phyloP scores from a whole-genome alignment of 768 basidiomycete genomes.

The Pisolithus albus region DNA sequence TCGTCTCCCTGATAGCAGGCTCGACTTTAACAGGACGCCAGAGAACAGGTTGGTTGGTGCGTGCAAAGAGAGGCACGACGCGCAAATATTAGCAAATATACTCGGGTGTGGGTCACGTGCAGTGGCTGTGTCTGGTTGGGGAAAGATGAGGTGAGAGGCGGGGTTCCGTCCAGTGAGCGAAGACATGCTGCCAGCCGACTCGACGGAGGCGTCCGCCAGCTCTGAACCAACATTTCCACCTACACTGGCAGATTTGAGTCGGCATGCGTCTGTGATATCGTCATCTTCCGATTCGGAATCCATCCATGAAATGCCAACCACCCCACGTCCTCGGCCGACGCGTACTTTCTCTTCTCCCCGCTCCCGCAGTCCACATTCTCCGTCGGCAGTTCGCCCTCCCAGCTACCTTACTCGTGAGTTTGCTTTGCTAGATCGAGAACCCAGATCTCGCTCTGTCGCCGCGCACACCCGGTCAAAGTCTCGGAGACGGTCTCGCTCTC shows the following conservation, averaged over 20 bases:
- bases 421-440: conserved; percentile 27
- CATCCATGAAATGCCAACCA: conserved; percentile 32
- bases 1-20: too few species aligned
- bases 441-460: conserved; percentile 6
- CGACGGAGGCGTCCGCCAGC: too few species aligned
- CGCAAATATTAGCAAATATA: too few species aligned
- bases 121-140: not conserved
- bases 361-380: conserved; percentile 45
- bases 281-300: conserved; percentile 54
- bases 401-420: conserved; percentile 56
- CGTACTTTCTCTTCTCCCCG: conserved; percentile 63
- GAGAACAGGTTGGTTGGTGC: too few species aligned
- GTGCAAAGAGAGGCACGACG: too few species aligned
- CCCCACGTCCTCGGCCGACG: conserved; percentile 46
- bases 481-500: conserved; percentile 32
- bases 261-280: conserved; percentile 72
- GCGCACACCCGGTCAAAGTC: conserved; percentile 35
- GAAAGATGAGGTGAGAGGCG: not conserved
- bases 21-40: too few species aligned
- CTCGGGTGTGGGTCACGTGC: not conserved
- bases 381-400: conserved; percentile 35
- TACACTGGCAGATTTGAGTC: conserved; percentile 58
- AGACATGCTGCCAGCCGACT: too few species aligned
- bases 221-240: conserved; percentile 22
- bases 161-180: too few species aligned